phyloP scores from a whole-genome alignment of 2,329 filamentous ascomycete genomes.

The Trichoderma harzianum region DNA sequence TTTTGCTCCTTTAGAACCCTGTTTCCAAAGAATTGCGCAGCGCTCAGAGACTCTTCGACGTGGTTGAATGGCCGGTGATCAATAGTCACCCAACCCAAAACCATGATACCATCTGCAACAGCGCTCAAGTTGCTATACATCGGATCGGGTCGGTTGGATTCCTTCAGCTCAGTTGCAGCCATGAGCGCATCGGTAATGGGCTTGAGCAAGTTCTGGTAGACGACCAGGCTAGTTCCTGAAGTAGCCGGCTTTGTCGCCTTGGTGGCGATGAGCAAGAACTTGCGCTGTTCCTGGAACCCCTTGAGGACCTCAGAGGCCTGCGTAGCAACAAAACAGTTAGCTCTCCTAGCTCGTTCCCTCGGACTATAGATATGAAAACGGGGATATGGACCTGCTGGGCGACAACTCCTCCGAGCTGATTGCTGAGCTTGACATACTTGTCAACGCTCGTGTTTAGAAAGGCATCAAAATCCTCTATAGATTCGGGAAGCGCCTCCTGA shows the following conservation, averaged over 20 bases:
- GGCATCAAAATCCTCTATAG: conserved; percentile 83
- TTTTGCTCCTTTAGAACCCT: conserved; percentile 88
- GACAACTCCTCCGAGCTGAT: conserved; percentile 72
- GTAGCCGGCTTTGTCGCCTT: conserved; percentile 90
- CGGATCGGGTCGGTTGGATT: conserved; percentile 71
- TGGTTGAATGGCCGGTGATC: conserved; percentile 81
- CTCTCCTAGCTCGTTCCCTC: background rate
- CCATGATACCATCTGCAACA: conserved; percentile 84
- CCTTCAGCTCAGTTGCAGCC: conserved; percentile 75
- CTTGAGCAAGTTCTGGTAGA: conserved; percentile 75
- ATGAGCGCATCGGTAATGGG: conserved; percentile 82
- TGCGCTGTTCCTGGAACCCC: conserved; percentile 80
- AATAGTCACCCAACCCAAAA: conserved; percentile 85
- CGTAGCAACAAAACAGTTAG: background rate
- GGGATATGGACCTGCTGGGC: conserved; percentile 66
- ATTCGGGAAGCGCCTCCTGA: conserved; percentile 64
- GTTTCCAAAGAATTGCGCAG: conserved; percentile 93
- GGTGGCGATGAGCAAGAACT: conserved; percentile 81
- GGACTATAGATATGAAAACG: background rate
- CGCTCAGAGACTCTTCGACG: conserved; percentile 76
- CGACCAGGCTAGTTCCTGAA: conserved; percentile 53
- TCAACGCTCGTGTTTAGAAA: conserved; percentile 72
- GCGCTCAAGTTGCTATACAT: conserved; percentile 80
- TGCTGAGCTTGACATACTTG: conserved; percentile 74
- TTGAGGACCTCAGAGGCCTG: conserved; percentile 52